Percentiles rank a stretch among this genome's conserved stretches.
Conservation (phyloP, 306 rosid species). For the Rosa persica region DNA sequence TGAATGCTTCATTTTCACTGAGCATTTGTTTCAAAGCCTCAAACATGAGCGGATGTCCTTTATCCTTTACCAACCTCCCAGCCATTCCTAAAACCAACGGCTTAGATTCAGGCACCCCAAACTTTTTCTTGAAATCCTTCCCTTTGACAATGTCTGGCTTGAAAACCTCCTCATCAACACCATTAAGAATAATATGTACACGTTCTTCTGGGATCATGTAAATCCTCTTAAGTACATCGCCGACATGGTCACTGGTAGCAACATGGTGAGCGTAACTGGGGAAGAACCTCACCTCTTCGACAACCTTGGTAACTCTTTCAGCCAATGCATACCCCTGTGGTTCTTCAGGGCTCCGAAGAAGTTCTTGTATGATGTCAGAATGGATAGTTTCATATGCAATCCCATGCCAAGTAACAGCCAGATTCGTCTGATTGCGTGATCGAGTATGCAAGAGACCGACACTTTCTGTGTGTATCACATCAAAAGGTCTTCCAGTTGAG, state of each 20-base stretch:
- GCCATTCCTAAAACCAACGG: slow-evolving; percentile 63
- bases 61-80: slow-evolving; percentile 73
- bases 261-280: slow-evolving; percentile 64
- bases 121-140: slow-evolving; percentile 37
- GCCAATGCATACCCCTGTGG: slow-evolving; percentile 39
- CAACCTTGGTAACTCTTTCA: slow-evolving; percentile 53
- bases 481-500: slow-evolving; percentile 49
- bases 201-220: slow-evolving; percentile 70
- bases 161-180: slow-evolving; percentile 62
- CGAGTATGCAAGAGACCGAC: slow-evolving; percentile 61
- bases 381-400: slow-evolving; percentile 50
- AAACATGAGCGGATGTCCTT: slow-evolving; percentile 71
- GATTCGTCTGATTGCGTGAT: slow-evolving; percentile 36
- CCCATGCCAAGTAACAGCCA: slow-evolving; percentile 72
- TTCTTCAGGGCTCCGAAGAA: slow-evolving; percentile 42
- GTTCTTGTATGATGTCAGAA: slow-evolving; percentile 44
- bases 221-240: slow-evolving; percentile 63
- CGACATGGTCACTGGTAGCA: slow-evolving; percentile 74
- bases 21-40: slow-evolving; percentile 54
- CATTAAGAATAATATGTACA: slow-evolving; percentile 71
- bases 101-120: slow-evolving; percentile 39
- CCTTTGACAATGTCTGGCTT: slow-evolving; percentile 48
- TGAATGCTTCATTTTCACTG: slow-evolving; percentile 43
- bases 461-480: slow-evolving; percentile 67
- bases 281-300: slow-evolving; percentile 58